Evolutionary conservation across 192 early-diverging fungal genomes (phyloP), one percentile per base, ranked within the genome.

Genomic region (Fimicolochytrium jonesii): DNA sequence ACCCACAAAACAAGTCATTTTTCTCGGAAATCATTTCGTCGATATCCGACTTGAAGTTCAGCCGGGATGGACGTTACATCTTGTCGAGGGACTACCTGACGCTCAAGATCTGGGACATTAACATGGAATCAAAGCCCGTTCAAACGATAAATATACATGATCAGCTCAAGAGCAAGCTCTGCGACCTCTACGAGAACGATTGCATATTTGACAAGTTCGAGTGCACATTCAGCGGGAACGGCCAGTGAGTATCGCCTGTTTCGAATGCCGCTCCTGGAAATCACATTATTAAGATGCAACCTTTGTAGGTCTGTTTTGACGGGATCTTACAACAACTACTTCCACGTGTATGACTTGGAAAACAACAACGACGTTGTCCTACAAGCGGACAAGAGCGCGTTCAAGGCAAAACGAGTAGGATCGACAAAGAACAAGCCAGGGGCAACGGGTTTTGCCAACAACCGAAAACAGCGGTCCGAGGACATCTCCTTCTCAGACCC

Each of bases 201-300:
- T 95, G 93, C 71, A 99, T 99, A 71, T 99, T 99, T 81, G 97
- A 99, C 85, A 99, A 99, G 79, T 99, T 99, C 63, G 97, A 99
- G 76, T 97, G 95, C 80, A 94, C 86, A 34, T 92, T 97, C 63
- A 93, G 92, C 72, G 95, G 93, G 33, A 88, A 95, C 71, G 93
- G 93, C 70, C 80, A 81, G 88, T 94, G 86, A 47, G 89, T 81
- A 2, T n/a, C 23, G 32, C n/a, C n/a, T n/a, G n/a, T n/a, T n/a
- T n/a, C n/a, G n/a, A n/a, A n/a, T n/a, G n/a, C n/a, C n/a, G n/a
- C n/a, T n/a, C n/a, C n/a, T n/a, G n/a, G n/a, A n/a, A n/a, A n/a
- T n/a, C n/a, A n/a, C n/a, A n/a, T n/a, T n/a, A n/a, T n/a, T n/a
- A n/a, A n/a, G n/a, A n/a, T n/a, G n/a, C n/a, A n/a, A n/a, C n/a